Evolutionary conservation across 805 yeast species (phyloP).

Genomic region (Wickerhamomyces hampshirensis): DNA sequence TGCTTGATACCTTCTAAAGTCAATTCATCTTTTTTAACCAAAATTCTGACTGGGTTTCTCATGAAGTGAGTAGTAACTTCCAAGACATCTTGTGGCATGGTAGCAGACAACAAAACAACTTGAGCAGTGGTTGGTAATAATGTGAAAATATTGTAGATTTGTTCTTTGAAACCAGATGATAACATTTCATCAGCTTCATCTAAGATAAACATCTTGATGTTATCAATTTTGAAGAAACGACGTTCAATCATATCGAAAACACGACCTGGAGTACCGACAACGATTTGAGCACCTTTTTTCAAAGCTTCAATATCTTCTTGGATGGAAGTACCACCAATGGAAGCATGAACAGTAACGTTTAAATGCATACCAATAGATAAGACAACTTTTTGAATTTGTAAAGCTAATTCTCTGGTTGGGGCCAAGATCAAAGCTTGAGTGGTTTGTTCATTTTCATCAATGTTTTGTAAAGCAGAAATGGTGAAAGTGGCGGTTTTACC

Average conservation of each 20-base stretch:
- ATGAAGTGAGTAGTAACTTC: constrained; percentile 89
- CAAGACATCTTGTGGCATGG: constrained; percentile 89
- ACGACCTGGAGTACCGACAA: constrained; percentile 98
- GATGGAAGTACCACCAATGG: constrained; percentile 94
- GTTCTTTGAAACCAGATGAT: constrained; percentile 90
- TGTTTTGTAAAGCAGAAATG: constrained; percentile 69
- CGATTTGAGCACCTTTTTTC: constrained; percentile 83
- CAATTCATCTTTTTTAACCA: constrained; percentile 93
- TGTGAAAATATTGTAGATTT: constrained; percentile 89
- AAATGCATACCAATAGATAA: constrained; percentile 85
- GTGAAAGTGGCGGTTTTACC: constrained; percentile 99
- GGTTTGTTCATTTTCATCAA: constrained; percentile 66
- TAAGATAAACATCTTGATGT: constrained; percentile 88
- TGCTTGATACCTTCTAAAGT: constrained; percentile 95
- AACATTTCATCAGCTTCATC: constrained; percentile 99
- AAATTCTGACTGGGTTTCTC: constrained; percentile 90
- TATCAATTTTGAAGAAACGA: constrained; percentile 73
- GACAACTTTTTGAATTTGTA: constrained; percentile 93
- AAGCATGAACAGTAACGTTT: constrained; percentile 90
- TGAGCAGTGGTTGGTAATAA: constrained; percentile 86
- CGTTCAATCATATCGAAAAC: constrained; percentile 94
- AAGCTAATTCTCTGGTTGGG: constrained; percentile 96
- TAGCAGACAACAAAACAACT: constrained; percentile 92
- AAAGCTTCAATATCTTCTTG: constrained; percentile 84
- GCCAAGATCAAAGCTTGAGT: constrained; percentile 93